phyloP scores from a whole-genome alignment of 2,329 filamentous ascomycete genomes.

The Cladophialophora psammophila region DNA sequence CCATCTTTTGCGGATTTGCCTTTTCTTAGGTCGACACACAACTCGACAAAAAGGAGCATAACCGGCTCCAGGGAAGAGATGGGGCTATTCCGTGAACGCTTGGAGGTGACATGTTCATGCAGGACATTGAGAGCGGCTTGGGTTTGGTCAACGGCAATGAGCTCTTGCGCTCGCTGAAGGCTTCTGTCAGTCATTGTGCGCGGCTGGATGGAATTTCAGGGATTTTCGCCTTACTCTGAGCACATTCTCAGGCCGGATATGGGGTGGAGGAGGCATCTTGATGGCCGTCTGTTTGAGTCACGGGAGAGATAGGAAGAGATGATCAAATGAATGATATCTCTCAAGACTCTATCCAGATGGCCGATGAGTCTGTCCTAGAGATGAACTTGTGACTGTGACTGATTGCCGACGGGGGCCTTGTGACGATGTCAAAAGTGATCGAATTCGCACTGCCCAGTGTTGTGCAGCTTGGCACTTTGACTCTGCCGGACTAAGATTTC shows the following conservation, averaged over 20 bases:
- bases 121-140: conserved; percentile 91
- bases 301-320: conserved; percentile 26
- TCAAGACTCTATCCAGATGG: conserved; percentile 35
- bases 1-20: conserved; percentile 99
- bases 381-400: conserved; percentile 25
- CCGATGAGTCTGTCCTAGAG: conserved; percentile 39
- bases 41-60: conserved; percentile 96
- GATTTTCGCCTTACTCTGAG: conserved; percentile 68
- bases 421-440: conserved; percentile 6
- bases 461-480: conserved; percentile 8
- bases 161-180: conserved; percentile 84
- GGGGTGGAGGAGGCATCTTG: conserved; percentile 90
- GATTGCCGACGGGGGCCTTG: conserved; percentile 10
- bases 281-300: conserved; percentile 18
- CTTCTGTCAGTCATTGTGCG: conserved; percentile 35
- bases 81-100: conserved; percentile 95
- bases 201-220: conserved; percentile 30
- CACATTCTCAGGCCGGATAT: conserved; percentile 99
- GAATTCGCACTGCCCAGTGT: conserved; percentile 4
- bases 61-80: conserved; percentile 97
- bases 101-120: conserved; percentile 99
- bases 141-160: conserved; percentile 95
- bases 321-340: conserved; percentile 40
- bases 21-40: conserved; percentile 96
- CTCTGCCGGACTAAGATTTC: conserved; percentile 12